phyloP scores from a whole-genome alignment of 371 early-diverging fungal genomes.

The Rhizomucor miehei region DNA sequence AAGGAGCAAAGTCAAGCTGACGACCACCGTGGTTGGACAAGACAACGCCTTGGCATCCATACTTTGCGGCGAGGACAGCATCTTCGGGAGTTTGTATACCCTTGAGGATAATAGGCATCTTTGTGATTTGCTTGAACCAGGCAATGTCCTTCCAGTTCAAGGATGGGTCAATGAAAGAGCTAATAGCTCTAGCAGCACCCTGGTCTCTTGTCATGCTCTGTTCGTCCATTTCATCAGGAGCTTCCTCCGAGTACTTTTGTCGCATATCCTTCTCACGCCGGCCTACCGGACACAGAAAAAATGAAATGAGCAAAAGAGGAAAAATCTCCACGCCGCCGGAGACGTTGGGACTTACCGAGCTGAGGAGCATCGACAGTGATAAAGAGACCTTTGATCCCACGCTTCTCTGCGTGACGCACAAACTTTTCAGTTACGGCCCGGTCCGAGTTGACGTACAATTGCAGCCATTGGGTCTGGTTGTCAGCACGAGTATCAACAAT shows the following conservation, averaged over 20 bases:
- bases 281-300: conserved; percentile 55
- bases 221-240: conserved; percentile 32
- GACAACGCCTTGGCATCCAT: conserved; percentile 81
- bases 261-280: conserved; percentile 91
- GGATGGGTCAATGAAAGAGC: conserved; percentile 71
- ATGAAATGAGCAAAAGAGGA: not conserved
- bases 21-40: conserved; percentile 96
- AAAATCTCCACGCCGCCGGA: not conserved
- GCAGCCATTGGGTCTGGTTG: conserved; percentile 70
- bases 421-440: conserved; percentile 70
- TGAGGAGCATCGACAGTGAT: conserved; percentile 94
- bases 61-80: conserved; percentile 78
- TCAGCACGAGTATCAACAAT: conserved; percentile 46
- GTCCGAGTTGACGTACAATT: conserved; percentile 89
- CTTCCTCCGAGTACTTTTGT: conserved; percentile 51
- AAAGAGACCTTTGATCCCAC: conserved; percentile 82
- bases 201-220: conserved; percentile 30
- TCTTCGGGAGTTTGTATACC: conserved; percentile 92
- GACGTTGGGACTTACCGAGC: conserved; percentile 40
- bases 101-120: conserved; percentile 88
- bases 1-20: conserved; percentile 84
- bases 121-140: conserved; percentile 83
- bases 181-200: conserved; percentile 78
- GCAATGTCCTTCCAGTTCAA: conserved; percentile 86
- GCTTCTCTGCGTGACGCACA: conserved; percentile 75